Evolutionary conservation across 805 yeast genomes (phyloP).

Genomic region (Kodamaea laetipori): DNA sequence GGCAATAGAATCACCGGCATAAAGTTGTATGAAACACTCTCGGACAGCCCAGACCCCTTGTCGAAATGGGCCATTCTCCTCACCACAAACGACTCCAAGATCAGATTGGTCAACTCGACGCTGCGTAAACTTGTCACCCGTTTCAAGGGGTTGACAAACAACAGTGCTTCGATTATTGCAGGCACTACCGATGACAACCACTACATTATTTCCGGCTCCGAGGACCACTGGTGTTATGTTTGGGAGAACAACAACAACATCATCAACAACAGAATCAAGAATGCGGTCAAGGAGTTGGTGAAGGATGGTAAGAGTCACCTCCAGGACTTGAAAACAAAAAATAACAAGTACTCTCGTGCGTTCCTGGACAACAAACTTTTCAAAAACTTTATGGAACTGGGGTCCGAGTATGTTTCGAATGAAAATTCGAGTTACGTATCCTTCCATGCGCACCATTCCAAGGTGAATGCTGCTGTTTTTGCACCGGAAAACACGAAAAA

Average conservation of each 20-base stretch:
- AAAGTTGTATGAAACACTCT: slow-evolving; percentile 43
- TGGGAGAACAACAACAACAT: slow-evolving; percentile 61
- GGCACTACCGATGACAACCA: slow-evolving; percentile 55
- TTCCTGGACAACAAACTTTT: slow-evolving; percentile 32
- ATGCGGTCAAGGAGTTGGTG: slow-evolving; percentile 36
- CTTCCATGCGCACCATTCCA: slow-evolving; percentile 75
- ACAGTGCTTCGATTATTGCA: slow-evolving; percentile 72
- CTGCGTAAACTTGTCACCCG: slow-evolving; percentile 60
- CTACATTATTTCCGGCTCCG: slow-evolving; percentile 76
- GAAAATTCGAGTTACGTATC: slow-evolving; percentile 66
- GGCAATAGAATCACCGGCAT: slow-evolving; percentile 74
- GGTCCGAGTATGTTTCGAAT: slow-evolving; percentile 30
- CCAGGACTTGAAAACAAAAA: slow-evolving; percentile 32
- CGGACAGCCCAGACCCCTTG: slow-evolving; percentile 15
- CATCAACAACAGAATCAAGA: slow-evolving; percentile 41
- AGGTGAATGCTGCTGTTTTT: slow-evolving; percentile 73
- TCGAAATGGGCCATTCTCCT: slow-evolving; percentile 47
- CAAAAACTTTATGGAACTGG: slow-evolving; percentile 31
- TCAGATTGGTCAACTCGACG: slow-evolving; percentile 63
- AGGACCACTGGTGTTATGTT: slow-evolving; percentile 82
- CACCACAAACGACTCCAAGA: slow-evolving; percentile 80
- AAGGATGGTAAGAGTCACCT: slow-evolving; percentile 37
- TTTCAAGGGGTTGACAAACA: slow-evolving; percentile 73
- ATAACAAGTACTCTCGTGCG: slow-evolving; percentile 30
- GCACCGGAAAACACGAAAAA: slow-evolving; percentile 74